These are phyloP conservation scores for Solanum sitiens DNA, from an alignment of 257 asterid species.

Conservation along the genomic window DNA sequence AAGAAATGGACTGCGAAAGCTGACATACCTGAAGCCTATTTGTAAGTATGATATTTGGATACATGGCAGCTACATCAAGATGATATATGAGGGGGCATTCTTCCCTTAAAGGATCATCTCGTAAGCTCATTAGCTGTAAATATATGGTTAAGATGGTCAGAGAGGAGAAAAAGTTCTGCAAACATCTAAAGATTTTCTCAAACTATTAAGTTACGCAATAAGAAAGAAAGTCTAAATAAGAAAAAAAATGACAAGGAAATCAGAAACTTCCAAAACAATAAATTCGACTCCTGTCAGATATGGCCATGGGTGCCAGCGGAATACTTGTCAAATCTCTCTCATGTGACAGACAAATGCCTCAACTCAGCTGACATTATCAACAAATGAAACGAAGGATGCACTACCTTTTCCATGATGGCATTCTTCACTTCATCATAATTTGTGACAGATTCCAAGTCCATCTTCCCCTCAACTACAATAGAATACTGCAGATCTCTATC, in stretches of 20 bases:
- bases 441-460: constrained; percentile 64
- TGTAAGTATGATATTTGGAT: constrained; percentile 93
- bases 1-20: neutral
- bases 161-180: neutral
- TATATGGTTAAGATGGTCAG: constrained; percentile 6
- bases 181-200: neutral
- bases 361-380: neutral
- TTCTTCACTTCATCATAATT: constrained; percentile 87
- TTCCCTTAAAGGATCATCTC: constrained; percentile 70
- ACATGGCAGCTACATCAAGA: constrained; percentile 99
- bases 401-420: constrained; percentile 80
- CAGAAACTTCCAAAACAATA: neutral
- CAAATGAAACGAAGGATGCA: neutral
- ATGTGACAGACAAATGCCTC: neutral
- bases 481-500: constrained; percentile 99
- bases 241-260: neutral
- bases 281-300: neutral
- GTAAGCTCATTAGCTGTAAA: constrained; percentile 65
- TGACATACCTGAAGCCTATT: constrained; percentile 94
- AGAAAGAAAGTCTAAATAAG: neutral
- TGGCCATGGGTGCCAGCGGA: neutral
- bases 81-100: constrained; percentile 96
- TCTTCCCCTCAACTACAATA: constrained; percentile 84
- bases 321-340: neutral
- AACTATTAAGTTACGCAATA: neutral